Conservation (phyloP, 805 yeast genomes). For the Yamadazyma scolyti region DNA sequence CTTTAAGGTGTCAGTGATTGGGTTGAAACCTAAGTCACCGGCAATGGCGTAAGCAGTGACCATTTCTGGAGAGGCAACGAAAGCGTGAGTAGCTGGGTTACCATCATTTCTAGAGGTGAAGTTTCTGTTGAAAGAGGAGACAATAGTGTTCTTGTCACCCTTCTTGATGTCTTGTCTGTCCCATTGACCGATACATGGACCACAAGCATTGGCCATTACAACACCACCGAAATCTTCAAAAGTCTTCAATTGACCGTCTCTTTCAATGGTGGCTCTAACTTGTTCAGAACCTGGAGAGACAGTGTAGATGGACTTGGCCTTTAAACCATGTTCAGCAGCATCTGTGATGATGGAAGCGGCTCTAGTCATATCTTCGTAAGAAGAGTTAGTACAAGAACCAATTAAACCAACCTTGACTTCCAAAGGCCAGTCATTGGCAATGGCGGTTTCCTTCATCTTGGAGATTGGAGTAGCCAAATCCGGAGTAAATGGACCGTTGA, state of each 20-base stretch:
- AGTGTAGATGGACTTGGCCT: slow-evolving; percentile 86
- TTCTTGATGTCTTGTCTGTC: slow-evolving; percentile 89
- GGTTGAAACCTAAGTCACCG: slow-evolving; percentile 96
- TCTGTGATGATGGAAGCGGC: slow-evolving; percentile 89
- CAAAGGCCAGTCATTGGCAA: slow-evolving; percentile 86
- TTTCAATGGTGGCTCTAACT: slow-evolving; percentile 95
- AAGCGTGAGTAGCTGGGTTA: slow-evolving; percentile 95
- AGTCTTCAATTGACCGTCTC: slow-evolving; percentile 89
- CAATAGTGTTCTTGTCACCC: slow-evolving; percentile 95
- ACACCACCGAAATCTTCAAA: slow-evolving; percentile 91
- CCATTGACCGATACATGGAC: slow-evolving; percentile 99
- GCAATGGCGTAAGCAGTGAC: slow-evolving; percentile 94
- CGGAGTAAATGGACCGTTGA: slow-evolving; percentile 98
- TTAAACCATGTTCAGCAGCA: slow-evolving; percentile 87
- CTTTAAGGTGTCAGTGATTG: slow-evolving; percentile 83
- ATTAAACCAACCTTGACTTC: slow-evolving; percentile 92
- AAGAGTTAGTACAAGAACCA: slow-evolving; percentile 98
- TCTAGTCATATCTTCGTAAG: slow-evolving; percentile 97
- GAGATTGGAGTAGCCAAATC: slow-evolving; percentile 96
- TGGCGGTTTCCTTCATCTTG: slow-evolving; percentile 77
- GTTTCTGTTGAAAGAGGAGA: slow-evolving; percentile 96
- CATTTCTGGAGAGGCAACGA: slow-evolving; percentile 95
- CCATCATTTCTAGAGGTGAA: slow-evolving; percentile 98
- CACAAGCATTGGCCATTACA: slow-evolving; percentile 97
- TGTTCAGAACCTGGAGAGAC: slow-evolving; percentile 99